phyloP scores from a whole-genome alignment of 129 eudicot genomes.

The Tagetes erecta region DNA sequence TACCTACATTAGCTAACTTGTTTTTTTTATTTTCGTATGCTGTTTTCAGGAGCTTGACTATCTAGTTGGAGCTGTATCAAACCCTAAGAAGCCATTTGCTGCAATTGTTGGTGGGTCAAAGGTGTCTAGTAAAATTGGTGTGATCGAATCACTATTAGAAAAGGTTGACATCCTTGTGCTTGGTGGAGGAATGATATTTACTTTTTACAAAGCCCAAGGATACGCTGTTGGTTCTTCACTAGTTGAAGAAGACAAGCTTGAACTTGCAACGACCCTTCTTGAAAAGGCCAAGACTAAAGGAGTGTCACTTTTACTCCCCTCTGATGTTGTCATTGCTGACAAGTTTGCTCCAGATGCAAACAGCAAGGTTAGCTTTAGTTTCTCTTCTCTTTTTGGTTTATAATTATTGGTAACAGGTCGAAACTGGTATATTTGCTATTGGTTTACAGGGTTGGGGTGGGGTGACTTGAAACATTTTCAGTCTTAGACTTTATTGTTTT shows the following conservation, averaged over 20 bases:
- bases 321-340: conserved; percentile 81
- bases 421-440: background rate
- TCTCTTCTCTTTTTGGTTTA: background rate
- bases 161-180: conserved; percentile 72
- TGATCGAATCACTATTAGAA: conserved; percentile 64
- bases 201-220: conserved; percentile 90
- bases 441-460: background rate
- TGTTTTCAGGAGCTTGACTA: conserved; percentile 79
- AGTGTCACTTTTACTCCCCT: conserved; percentile 72
- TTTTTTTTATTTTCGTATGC: background rate
- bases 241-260: conserved; percentile 91
- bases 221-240: conserved; percentile 74
- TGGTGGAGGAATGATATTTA: conserved; percentile 91
- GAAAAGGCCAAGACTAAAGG: conserved; percentile 89
- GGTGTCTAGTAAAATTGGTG: conserved; percentile 87
- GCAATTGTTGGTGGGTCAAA: conserved; percentile 96
- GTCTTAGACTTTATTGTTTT: background rate
- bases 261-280: conserved; percentile 78
- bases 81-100: conserved; percentile 92
- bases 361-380: conserved; percentile 58
- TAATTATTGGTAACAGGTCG: background rate
- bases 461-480: background rate
- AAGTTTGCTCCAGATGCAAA: conserved; percentile 90
- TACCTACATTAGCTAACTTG: background rate
- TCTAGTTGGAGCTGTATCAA: conserved; percentile 82